Evolutionary conservation across 2,329 filamentous ascomycete genomes (phyloP).

Genomic region (Epichloe glyceriae): DNA sequence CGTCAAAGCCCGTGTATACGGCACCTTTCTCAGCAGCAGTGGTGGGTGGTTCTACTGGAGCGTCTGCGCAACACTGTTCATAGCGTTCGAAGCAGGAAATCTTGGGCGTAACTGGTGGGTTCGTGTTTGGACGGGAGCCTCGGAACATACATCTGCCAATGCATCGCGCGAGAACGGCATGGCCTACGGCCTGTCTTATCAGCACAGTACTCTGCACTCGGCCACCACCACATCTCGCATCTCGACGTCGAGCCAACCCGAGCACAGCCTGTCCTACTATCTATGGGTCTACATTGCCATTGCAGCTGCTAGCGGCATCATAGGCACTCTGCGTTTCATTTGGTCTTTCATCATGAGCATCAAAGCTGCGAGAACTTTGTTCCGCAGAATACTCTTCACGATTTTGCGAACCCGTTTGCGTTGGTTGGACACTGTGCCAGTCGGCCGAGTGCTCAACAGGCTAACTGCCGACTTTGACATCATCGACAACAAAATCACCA

Average conservation of each 20-base stretch:
- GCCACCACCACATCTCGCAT: constrained; percentile 17
- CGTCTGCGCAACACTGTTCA: constrained; percentile 38
- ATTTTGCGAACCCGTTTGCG: constrained; percentile 61
- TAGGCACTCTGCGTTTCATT: constrained; percentile 50
- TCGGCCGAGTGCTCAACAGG: constrained; percentile 64
- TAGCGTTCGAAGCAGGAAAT: constrained; percentile 39
- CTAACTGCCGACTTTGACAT: constrained; percentile 68
- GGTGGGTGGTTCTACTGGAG: constrained; percentile 51
- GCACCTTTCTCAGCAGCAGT: constrained; percentile 51
- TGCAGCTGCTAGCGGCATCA: constrained; percentile 39
- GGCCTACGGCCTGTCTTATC: constrained; percentile 31
- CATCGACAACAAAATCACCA: constrained; percentile 54
- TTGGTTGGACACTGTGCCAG: constrained; percentile 69
- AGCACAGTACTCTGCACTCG: constrained; percentile 32
- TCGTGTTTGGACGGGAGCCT: constrained; percentile 42
- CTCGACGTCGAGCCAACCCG: constrained; percentile 9
- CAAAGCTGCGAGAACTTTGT: constrained; percentile 54
- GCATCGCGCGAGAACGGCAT: constrained; percentile 22
- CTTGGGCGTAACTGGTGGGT: constrained; percentile 53
- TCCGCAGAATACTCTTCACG: constrained; percentile 51
- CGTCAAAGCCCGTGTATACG: constrained; percentile 55
- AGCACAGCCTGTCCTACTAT: constrained; percentile 45
- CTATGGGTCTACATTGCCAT: constrained; percentile 54
- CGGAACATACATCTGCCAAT: constrained; percentile 1
- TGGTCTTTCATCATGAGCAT: constrained; percentile 54